Conservation (phyloP, 2,329 filamentous ascomycete species). For the Annulohypoxylon truncatum region DNA sequence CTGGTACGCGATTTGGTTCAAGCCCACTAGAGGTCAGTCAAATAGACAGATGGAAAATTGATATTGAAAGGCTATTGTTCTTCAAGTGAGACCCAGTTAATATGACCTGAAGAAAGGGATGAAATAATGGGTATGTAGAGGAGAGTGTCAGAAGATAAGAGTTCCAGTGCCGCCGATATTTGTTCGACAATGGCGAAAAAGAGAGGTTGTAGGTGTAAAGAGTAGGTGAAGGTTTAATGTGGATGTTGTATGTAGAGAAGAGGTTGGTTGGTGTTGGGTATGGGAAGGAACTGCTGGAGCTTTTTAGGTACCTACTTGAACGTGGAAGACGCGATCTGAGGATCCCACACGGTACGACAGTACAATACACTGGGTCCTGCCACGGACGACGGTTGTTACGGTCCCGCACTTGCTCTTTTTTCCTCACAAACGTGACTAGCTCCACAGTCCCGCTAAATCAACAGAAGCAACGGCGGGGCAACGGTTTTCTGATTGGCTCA, state of each 20-base stretch:
- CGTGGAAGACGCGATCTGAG: constrained; percentile 31
- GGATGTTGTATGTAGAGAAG: not conserved
- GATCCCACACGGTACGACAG: constrained; percentile 27
- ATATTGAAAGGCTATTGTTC: constrained; percentile 32
- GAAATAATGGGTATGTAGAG: not conserved
- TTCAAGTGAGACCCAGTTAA: constrained; percentile 23
- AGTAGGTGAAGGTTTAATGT: not conserved
- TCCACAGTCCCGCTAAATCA: constrained; percentile 54
- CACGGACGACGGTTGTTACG: constrained; percentile 30
- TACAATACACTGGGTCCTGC: constrained; percentile 22
- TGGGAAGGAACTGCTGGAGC: constrained; percentile 18
- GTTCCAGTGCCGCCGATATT: not conserved
- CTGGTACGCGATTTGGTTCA: constrained; percentile 20
- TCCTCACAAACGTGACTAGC: constrained; percentile 43
- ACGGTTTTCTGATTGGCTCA: constrained; percentile 61
- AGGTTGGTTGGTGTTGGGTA: constrained; percentile 10
- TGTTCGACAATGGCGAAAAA: constrained; percentile 9
- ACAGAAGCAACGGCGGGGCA: constrained; percentile 68
- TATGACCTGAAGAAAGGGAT: constrained; percentile 6
- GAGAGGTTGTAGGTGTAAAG: constrained; percentile 5
- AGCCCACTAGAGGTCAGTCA: constrained; percentile 9
- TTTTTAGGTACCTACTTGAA: constrained; percentile 10
- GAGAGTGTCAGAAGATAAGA: not conserved
- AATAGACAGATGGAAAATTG: constrained; percentile 9
- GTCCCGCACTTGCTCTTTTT: constrained; percentile 42